These are phyloP conservation scores for Centaurea solstitialis DNA, from an alignment of 129 eudicot species.

Conservation along the genomic window DNA sequence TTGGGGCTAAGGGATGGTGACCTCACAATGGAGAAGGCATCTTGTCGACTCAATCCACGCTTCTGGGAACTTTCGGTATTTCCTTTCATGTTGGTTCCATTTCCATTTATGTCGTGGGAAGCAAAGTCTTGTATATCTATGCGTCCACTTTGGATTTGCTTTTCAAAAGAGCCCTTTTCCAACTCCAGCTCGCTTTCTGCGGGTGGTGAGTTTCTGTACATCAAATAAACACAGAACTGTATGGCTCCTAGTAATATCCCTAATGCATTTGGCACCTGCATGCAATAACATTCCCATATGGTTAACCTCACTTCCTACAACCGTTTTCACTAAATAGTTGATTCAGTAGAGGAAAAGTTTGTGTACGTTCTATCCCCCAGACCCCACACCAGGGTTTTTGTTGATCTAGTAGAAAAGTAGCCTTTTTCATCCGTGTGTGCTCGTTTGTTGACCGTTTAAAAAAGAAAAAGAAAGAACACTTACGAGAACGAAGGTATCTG, in stretches of 20 bases:
- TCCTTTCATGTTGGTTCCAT: background rate
- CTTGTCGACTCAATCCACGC: constrained; percentile 22
- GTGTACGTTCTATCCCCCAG: background rate
- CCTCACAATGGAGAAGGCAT: constrained; percentile 22
- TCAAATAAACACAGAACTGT: constrained; percentile 34
- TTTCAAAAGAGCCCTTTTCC: constrained; percentile 22
- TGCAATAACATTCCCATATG: constrained; percentile 21
- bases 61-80: constrained; percentile 6
- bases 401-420: background rate
- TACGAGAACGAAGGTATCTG: constrained; percentile 51
- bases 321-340: background rate
- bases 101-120: background rate
- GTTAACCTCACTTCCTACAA: background rate
- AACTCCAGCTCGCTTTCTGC: background rate
- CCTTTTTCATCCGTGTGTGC: background rate
- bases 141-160: constrained; percentile 10
- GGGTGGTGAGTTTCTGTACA: constrained; percentile 37
- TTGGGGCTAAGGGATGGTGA: constrained; percentile 22
- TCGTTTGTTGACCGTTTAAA: background rate
- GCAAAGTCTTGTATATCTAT: constrained; percentile 11
- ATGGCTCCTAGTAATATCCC: constrained; percentile 52
- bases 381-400: background rate
- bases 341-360: background rate
- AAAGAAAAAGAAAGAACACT: constrained; percentile 13
- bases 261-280: constrained; percentile 63